Evolutionary conservation across 768 basidiomycete genomes (phyloP).

Genomic region (Macrolepiota albuminosa): DNA sequence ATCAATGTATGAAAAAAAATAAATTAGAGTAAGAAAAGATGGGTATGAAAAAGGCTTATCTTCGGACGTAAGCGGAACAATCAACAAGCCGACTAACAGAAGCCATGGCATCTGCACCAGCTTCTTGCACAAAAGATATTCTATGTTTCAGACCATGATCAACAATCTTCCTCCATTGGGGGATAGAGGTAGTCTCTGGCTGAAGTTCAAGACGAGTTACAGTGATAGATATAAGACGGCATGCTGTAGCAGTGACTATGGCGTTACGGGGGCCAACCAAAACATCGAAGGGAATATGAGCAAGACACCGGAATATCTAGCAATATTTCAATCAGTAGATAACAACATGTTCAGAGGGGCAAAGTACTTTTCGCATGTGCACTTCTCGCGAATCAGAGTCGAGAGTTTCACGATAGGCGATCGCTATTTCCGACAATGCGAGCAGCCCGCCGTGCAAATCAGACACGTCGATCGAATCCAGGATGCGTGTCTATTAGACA

Average conservation of each 20-base stretch:
- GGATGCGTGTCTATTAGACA: conserved; percentile 42
- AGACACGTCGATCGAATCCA: conserved; percentile 58
- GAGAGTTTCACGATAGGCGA: conserved; percentile 40
- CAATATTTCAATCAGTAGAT: background rate
- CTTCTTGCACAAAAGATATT: conserved; percentile 61
- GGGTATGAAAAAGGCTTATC: conserved; percentile 49
- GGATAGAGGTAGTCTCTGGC: conserved; percentile 36
- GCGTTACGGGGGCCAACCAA: conserved; percentile 67
- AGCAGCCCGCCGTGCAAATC: conserved; percentile 83
- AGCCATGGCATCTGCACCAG: conserved; percentile 67
- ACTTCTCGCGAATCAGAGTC: conserved; percentile 28
- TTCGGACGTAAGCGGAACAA: conserved; percentile 57
- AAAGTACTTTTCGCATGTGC: conserved; percentile 42
- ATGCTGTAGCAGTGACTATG: conserved; percentile 66
- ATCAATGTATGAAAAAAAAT: conserved; percentile 46
- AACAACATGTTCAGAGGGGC: background rate
- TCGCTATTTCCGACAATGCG: conserved; percentile 67
- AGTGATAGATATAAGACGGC: conserved; percentile 61
- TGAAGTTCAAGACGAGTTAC: conserved; percentile 55
- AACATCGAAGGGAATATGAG: conserved; percentile 49
- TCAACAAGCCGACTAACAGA: conserved; percentile 66
- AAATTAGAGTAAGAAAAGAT: conserved; percentile 8
- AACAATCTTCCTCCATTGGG: conserved; percentile 65
- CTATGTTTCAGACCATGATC: conserved; percentile 72
- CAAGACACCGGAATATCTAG: conserved; percentile 66